phyloP scores from a whole-genome alignment of 495 filamentous ascomycete species.

The Aspergillus nanangensis region DNA sequence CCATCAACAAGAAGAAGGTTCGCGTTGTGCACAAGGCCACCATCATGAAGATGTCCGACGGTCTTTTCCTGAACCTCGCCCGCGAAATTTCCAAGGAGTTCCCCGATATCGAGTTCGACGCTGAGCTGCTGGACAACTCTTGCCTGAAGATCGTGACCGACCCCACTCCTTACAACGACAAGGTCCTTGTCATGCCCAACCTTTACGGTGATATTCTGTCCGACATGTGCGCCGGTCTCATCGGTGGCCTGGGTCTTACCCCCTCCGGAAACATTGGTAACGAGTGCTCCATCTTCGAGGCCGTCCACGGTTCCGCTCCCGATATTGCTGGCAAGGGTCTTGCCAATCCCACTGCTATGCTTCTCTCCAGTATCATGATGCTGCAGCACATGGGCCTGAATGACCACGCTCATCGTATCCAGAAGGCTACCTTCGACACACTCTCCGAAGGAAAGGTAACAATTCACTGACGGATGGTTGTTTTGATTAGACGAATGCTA shows the following conservation, averaged over 20 bases:
- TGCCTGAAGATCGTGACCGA: constrained; percentile 97
- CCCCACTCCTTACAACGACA: constrained; percentile 93
- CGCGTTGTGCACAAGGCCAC: constrained; percentile 98
- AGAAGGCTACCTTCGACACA: constrained; percentile 90
- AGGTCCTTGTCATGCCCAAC: constrained; percentile 99
- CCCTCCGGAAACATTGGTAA: constrained; percentile 98
- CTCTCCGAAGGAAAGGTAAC: constrained; percentile 88
- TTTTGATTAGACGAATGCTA: too few species aligned
- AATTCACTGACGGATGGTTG: too few species aligned
- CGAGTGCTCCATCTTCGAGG: constrained; percentile 99
- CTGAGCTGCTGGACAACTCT: constrained; percentile 96
- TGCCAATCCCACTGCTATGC: constrained; percentile 90
- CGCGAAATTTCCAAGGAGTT: constrained; percentile 85
- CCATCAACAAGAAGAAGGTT: constrained; percentile 90
- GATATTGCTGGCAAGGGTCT: constrained; percentile 96
- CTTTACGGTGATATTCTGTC: constrained; percentile 99
- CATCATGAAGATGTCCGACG: constrained; percentile 99
- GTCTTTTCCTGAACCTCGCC: constrained; percentile 89
- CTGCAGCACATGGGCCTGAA: constrained; percentile 94
- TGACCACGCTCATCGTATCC: constrained; percentile 80
- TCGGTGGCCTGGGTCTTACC: constrained; percentile 93
- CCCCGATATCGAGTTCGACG: constrained; percentile 90
- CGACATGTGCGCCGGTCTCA: constrained; percentile 98
- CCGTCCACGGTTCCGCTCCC: constrained; percentile 95
- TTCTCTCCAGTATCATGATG: constrained; percentile 97